These are phyloP conservation scores for Rubia balearica DNA, from an alignment of 305 asterid genomes.

Conservation along the genomic window DNA sequence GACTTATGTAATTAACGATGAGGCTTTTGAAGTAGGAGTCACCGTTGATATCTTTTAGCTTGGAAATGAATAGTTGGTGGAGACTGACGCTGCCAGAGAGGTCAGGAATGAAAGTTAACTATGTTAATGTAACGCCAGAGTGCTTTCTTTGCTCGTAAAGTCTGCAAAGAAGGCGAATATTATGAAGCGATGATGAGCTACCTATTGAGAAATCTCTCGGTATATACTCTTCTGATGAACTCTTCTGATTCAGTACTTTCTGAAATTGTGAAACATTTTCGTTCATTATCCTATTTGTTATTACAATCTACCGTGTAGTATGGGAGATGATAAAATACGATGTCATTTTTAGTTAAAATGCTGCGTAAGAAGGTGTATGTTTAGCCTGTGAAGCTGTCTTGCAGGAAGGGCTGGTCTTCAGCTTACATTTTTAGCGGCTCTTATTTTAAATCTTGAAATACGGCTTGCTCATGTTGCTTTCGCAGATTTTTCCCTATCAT, in stretches of 20 bases:
- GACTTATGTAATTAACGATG: too few species aligned
- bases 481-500: too few species aligned
- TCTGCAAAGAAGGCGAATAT: conserved; percentile 93
- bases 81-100: too few species aligned
- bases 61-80: too few species aligned
- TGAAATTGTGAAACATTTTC: neutral
- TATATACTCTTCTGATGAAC: conserved; percentile 28
- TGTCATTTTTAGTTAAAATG: neutral
- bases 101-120: too few species aligned
- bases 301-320: neutral
- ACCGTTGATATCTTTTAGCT: too few species aligned
- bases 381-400: neutral
- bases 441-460: too few species aligned
- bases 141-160: conserved; percentile 78
- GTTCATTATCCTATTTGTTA: neutral
- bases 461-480: too few species aligned
- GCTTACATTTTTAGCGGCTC: too few species aligned
- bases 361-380: neutral
- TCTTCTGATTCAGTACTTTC: conserved; percentile 14
- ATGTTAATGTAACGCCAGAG: conserved; percentile 34
- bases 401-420: neutral
- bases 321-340: neutral
- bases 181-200: conserved; percentile 98
- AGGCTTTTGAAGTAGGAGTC: too few species aligned
- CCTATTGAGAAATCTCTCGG: conserved; percentile 86